Evolutionary conservation across 225 moss, liverwort and hornwort genomes (phyloP).

Genomic region (Physcomitrium patens): DNA sequence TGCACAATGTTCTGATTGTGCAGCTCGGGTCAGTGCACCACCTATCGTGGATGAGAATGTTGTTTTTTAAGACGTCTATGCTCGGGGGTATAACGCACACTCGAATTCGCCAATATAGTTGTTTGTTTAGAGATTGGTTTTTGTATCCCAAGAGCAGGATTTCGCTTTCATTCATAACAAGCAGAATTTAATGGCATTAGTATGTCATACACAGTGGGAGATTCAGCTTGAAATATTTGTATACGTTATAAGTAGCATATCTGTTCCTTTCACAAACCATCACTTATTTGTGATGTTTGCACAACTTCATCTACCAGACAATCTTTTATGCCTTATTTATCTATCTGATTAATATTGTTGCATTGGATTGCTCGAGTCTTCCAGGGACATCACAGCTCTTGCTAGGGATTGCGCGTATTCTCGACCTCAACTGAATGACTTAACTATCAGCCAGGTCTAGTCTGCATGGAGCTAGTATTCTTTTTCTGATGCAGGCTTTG

Average conservation of each 20-base stretch:
- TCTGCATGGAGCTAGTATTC: conserved; percentile 13
- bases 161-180: not conserved
- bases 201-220: conserved; percentile 7
- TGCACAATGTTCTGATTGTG: conserved; percentile 30
- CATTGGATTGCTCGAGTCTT: conserved; percentile 20
- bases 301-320: not conserved
- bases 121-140: conserved; percentile 20
- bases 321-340: conserved; percentile 7
- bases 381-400: conserved; percentile 98
- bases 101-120: conserved; percentile 6
- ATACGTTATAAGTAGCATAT: not conserved
- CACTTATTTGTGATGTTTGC: not conserved
- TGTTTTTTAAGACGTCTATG: conserved; percentile 87
- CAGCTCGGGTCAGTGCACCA: conserved; percentile 94
- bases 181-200: conserved; percentile 17
- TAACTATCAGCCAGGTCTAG: conserved; percentile 85
- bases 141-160: not conserved
- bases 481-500: not conserved
- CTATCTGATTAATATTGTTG: conserved; percentile 18
- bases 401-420: conserved; percentile 94
- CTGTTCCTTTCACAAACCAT: conserved; percentile 3
- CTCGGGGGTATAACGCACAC: conserved; percentile 69
- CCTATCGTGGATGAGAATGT: conserved; percentile 96
- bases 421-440: conserved; percentile 88
- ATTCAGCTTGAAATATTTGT: not conserved